Conservation (phyloP, 352 stramenopile species). For the Globisporangium barbulae region DNA sequence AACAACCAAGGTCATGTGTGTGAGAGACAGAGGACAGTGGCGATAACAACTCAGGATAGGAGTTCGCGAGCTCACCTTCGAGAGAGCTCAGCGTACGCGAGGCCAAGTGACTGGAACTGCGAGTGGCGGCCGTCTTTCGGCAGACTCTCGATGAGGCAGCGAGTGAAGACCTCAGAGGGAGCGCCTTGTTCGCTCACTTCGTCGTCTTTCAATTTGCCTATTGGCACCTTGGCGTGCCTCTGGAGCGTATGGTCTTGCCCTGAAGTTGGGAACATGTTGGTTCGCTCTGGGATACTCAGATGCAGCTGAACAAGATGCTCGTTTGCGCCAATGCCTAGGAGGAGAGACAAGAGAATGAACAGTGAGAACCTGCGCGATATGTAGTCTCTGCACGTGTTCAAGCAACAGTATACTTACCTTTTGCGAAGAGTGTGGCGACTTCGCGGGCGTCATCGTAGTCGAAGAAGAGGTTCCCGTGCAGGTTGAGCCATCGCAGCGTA, state of each 20-base stretch:
- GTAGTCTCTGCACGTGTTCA: neutral
- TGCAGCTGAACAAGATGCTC: constrained; percentile 20
- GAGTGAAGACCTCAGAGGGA: constrained; percentile 16
- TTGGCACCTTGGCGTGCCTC: neutral
- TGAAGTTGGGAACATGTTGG: neutral
- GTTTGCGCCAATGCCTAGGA: constrained; percentile 17
- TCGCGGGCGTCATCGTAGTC: constrained; percentile 28
- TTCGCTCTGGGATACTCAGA: constrained; percentile 13
- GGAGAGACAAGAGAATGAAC: too few relatives aligned
- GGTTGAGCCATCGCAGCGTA: constrained; percentile 26
- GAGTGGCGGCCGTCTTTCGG: neutral
- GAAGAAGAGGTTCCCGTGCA: constrained; percentile 40
- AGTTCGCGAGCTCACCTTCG: constrained; percentile 11
- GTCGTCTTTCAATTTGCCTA: neutral
- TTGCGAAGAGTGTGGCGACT: constrained; percentile 10
- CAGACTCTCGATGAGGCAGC: constrained; percentile 9
- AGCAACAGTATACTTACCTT: constrained; percentile 3
- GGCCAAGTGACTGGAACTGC: constrained; percentile 11
- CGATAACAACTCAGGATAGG: too few relatives aligned
- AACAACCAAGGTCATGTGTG: too few relatives aligned
- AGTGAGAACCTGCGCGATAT: too few relatives aligned
- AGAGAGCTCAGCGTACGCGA: constrained; percentile 25
- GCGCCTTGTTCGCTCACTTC: neutral
- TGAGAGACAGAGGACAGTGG: too few relatives aligned
- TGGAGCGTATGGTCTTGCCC: too few relatives aligned